Conservation (phyloP, 2,329 filamentous ascomycete genomes). For the Aureobasidium leucospermi region DNA sequence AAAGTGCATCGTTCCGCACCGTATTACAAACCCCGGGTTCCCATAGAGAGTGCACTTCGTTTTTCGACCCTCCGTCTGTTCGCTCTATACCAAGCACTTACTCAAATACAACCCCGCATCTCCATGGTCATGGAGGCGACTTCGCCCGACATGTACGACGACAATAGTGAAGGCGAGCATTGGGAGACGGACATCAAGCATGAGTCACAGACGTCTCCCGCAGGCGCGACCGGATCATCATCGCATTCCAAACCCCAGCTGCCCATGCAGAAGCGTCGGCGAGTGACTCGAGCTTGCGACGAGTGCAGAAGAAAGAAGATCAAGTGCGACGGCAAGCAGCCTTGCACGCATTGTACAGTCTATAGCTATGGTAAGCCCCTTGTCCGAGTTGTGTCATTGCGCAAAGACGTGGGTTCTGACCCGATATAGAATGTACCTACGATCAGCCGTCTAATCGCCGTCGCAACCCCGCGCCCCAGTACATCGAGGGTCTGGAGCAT, state of each 20-base stretch:
- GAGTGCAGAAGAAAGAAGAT: slow-evolving; percentile 68
- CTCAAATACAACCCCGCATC: neutral
- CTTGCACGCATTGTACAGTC: slow-evolving; percentile 83
- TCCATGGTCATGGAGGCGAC: slow-evolving; percentile 22
- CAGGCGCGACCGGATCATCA: slow-evolving; percentile 15
- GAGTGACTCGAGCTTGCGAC: slow-evolving; percentile 83
- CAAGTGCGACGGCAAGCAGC: slow-evolving; percentile 49
- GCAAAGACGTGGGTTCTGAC: neutral
- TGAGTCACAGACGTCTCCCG: slow-evolving; percentile 22
- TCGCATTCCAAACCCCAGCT: slow-evolving; percentile 19
- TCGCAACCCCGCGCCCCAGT: slow-evolving; percentile 84
- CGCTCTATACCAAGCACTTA: neutral
- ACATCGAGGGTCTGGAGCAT: slow-evolving; percentile 81
- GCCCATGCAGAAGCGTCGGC: slow-evolving; percentile 58
- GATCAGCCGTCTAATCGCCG: slow-evolving; percentile 89
- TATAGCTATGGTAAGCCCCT: slow-evolving; percentile 82
- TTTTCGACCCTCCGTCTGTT: neutral
- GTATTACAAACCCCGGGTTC: neutral
- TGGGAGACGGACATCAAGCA: slow-evolving; percentile 25
- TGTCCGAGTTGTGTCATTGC: neutral
- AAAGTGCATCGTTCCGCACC: slow-evolving; percentile 9
- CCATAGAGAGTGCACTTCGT: neutral
- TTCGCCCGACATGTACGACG: slow-evolving; percentile 27
- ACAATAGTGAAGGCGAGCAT: slow-evolving; percentile 23
- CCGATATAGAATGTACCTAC: slow-evolving; percentile 73